Conservation (phyloP, 179 eudicot species). For the Beta lomatogona region DNA sequence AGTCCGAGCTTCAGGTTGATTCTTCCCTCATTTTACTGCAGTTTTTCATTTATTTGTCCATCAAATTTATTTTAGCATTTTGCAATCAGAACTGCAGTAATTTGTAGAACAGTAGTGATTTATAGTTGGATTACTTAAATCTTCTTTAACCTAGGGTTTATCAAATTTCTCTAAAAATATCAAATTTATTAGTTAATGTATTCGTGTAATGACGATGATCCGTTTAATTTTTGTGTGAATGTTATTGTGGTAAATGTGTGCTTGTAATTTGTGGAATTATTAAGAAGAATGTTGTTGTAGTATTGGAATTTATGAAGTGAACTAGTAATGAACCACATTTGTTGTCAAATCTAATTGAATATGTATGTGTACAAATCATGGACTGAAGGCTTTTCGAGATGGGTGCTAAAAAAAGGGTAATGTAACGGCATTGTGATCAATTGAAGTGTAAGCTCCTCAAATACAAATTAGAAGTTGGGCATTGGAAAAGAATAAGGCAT, state of each 20-base stretch:
- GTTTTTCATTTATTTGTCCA: not conserved
- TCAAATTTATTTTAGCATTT: not conserved
- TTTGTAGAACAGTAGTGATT: not conserved
- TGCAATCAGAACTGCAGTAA: not conserved
- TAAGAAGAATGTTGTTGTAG: not conserved
- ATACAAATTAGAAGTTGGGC: not conserved
- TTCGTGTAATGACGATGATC: not conserved
- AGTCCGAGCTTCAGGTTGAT: constrained; percentile 81
- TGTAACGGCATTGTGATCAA: not conserved
- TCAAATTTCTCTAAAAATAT: not conserved
- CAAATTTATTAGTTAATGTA: not conserved
- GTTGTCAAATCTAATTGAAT: not conserved
- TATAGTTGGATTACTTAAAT: not conserved
- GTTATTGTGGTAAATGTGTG: too few relatives aligned
- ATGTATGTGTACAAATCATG: not conserved
- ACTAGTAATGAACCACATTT: not conserved
- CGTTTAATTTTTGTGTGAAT: not conserved
- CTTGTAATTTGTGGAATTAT: not conserved
- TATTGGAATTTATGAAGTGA: not conserved
- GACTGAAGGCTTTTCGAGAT: not conserved
- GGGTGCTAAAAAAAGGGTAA: not conserved
- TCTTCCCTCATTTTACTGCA: not conserved
- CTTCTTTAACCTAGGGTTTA: constrained; percentile 3
- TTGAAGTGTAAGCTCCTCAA: not conserved
- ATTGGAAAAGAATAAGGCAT: not conserved